Base-by-base conservation (phyloP, 1,284 basidiomycete genomes). In the Waitea zeae region DNA sequence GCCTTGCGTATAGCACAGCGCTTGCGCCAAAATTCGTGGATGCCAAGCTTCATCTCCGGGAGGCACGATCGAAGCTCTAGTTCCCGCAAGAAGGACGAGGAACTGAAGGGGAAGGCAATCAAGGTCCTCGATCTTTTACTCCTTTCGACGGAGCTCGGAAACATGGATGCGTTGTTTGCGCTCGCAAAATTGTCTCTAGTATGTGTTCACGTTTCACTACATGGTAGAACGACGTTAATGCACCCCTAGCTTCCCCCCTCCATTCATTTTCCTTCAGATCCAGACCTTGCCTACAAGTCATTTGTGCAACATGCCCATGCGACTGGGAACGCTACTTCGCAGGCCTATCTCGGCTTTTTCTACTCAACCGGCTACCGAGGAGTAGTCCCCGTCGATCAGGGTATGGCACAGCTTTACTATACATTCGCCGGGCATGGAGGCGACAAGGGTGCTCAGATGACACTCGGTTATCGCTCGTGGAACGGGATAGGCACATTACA, bases 401-500 rank as follows among this genome's bases (percentile, higher is more conserved):
- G 66, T 6, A 71, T 77, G 53, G 87, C 93, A 0, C 73, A 93
- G 38, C 59, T 97, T 0, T 87, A 96, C 51, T 89, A 92, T 51
- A 93, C 89, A 0, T 92, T 97, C 48, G 79, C 89, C 2, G 90
- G 88, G 2, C 74, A 89, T 36, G 80, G 81, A 12, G 86, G 82
- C 0, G 70, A 92, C 54, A 72, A 77, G 43, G 76, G 82, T 3
- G 83, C 93, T 0, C 81, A 92, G 51, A 90, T 93, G 83, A 74
- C 88, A 0, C 62, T 98, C 26, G 95, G 79, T 0, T 97, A 93
- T 53, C 71, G 90, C n/a, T 80, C 92, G 50, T 95, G 87, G 82
- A 79, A 80, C 17, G 95, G 95, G 0, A 92, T 98, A 39, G 87
- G 90, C 4, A 80, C 84, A 0, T 63, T 76, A 35, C 88, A 95